These are phyloP conservation scores for Neocatenulostroma microsporum DNA, from an alignment of 2,329 filamentous ascomycete genomes.

Conservation along the genomic window DNA sequence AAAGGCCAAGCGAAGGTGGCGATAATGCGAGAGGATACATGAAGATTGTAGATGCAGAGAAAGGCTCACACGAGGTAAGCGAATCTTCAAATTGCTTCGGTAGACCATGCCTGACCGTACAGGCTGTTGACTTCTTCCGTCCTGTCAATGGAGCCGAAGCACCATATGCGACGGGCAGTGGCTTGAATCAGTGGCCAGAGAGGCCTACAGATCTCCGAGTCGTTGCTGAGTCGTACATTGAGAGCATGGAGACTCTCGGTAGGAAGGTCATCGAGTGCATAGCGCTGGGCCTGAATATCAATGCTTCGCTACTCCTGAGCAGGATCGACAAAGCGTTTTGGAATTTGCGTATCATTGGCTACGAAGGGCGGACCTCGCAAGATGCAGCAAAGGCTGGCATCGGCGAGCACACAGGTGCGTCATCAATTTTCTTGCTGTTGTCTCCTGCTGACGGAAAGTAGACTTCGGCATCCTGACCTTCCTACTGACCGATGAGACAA, in stretches of 20 bases:
- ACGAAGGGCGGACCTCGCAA: not conserved
- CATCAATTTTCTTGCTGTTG: not conserved
- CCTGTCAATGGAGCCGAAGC: not conserved
- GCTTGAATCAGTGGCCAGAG: conserved; percentile 1
- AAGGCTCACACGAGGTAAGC: conserved; percentile 1
- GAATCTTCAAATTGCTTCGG: too few relatives aligned
- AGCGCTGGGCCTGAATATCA: not conserved
- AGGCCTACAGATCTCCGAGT: not conserved
- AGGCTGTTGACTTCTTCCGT: conserved; percentile 2
- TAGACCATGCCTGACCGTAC: too few relatives aligned
- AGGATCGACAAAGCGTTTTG: conserved; percentile 1
- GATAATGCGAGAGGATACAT: conserved; percentile 2
- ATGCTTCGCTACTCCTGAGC: not conserved
- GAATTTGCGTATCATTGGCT: conserved; percentile 2
- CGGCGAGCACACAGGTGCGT: conserved; percentile 2
- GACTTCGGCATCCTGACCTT: conserved; percentile 3
- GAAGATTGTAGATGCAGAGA: not conserved
- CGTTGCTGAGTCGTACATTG: not conserved
- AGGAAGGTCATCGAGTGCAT: not conserved
- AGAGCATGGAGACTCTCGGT: not conserved
- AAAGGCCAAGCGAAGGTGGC: too few relatives aligned
- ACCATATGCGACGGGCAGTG: not conserved
- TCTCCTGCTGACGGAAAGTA: not conserved
- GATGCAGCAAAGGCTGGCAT: not conserved
- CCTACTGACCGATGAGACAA: conserved; percentile 1